phyloP scores from a whole-genome alignment of 2,329 filamentous ascomycete species.

The Plectosphaerella cucumerina region DNA sequence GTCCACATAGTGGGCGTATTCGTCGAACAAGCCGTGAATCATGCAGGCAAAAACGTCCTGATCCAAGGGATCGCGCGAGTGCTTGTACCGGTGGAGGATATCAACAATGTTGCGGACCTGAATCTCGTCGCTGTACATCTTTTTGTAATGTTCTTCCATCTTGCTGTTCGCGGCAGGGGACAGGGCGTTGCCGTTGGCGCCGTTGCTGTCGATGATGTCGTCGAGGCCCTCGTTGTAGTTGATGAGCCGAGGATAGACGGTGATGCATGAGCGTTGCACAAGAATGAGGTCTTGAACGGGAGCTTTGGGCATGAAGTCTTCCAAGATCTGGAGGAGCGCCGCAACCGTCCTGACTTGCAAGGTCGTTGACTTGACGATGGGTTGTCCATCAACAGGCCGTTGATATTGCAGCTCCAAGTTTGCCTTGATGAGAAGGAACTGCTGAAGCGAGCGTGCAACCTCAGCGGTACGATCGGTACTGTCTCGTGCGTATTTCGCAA shows the following conservation, averaged over 20 bases:
- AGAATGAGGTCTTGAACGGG: slow-evolving; percentile 66
- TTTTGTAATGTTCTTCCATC: slow-evolving; percentile 98
- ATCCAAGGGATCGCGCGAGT: slow-evolving; percentile 75
- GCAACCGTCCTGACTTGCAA: slow-evolving; percentile 78
- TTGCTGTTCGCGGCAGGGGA: slow-evolving; percentile 75
- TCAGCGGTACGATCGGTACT: slow-evolving; percentile 63
- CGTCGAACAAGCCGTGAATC: slow-evolving; percentile 96
- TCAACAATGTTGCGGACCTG: slow-evolving; percentile 83
- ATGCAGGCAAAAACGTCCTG: slow-evolving; percentile 98
- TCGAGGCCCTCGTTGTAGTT: slow-evolving; percentile 94
- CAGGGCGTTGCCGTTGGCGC: slow-evolving; percentile 74
- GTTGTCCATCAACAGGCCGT: slow-evolving; percentile 60
- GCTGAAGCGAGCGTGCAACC: slow-evolving; percentile 67
- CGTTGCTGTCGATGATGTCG: slow-evolving; percentile 83
- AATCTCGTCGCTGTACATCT: slow-evolving; percentile 92
- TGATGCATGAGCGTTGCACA: slow-evolving; percentile 84
- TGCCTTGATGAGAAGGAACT: slow-evolving; percentile 82
- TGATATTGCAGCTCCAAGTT: slow-evolving; percentile 74
- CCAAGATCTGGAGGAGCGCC: slow-evolving; percentile 72
- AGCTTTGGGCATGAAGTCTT: slow-evolving; percentile 60
- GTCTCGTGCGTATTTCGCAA: slow-evolving; percentile 74
- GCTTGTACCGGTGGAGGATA: slow-evolving; percentile 81
- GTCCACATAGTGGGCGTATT: slow-evolving; percentile 91
- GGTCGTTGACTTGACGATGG: slow-evolving; percentile 56
- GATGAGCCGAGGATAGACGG: slow-evolving; percentile 88